Evolutionary conservation across 1,284 basidiomycete genomes (phyloP), one percentile per base, ranked within the genome.

Genomic region (Termitomyces sp.): DNA sequence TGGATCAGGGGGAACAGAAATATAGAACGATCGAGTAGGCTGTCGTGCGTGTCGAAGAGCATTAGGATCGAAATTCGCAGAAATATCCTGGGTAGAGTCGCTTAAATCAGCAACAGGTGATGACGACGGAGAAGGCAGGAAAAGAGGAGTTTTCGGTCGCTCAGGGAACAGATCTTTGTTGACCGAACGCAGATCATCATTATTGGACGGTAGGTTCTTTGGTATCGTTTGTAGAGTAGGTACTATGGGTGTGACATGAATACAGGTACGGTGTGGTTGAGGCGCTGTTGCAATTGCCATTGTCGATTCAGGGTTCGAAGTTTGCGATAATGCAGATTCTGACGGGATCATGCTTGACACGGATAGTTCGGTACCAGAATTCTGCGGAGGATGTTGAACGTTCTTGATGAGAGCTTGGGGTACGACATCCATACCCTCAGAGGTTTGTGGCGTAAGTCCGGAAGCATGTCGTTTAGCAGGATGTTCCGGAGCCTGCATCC

Each of bases 1-100:
- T 15, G 73, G 71, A 6, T 61, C 58, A 8, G 67, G 62, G 26
- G 72, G 73, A 10, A 71, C 64, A 31, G 69, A 54, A 30, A 74
- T 65, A 63, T 70, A 71, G 13, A 53, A 49, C 12, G 12, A 13
- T n/a, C 5, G 47, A 49, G 12, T 19, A 7, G n/a, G 7, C 36
- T 26, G 5, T 26, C 10, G 24, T 13, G 31, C 10, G 24, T 26
- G 24, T 48, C 10, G 24, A 39, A 19, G n/a, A 13, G 9, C 36
- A 15, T 19, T 5, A 13, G 7, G 3, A 30, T 28, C 13, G 7
- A 19, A 1, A 30, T 39, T 10, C 17, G 2, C 17, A 5, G 9
- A 28, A 9, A 12, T 19, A 9, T 38, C n/a, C 5, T 2, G 43
- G 5, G 3, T 17, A 10, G 34, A 17, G 6, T 12, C 19, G 33